phyloP scores from a whole-genome alignment of 495 filamentous ascomycete genomes.

The Penicillium paxilli region DNA sequence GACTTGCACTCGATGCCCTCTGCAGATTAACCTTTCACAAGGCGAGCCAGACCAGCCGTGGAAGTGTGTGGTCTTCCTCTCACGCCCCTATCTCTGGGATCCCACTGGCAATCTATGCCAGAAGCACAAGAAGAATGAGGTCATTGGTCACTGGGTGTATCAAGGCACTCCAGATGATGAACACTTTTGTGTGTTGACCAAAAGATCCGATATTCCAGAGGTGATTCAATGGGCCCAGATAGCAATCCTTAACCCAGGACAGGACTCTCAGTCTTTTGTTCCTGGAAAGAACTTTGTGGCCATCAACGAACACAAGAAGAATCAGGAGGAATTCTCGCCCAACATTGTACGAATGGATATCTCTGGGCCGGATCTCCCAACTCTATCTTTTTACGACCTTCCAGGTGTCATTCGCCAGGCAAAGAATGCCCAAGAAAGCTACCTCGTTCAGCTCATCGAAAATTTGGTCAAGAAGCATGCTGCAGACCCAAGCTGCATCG shows the following conservation, averaged over 20 bases:
- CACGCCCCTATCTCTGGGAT: slow-evolving; percentile 54
- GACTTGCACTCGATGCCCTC: slow-evolving; percentile 74
- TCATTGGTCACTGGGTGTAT: slow-evolving; percentile 46
- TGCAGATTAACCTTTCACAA: slow-evolving; percentile 72
- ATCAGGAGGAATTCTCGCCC: slow-evolving; percentile 67
- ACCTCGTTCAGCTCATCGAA: slow-evolving; percentile 65
- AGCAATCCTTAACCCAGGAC: slow-evolving; percentile 65
- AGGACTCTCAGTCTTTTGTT: slow-evolving; percentile 44
- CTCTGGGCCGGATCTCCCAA: slow-evolving; percentile 63
- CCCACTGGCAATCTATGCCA: slow-evolving; percentile 22
- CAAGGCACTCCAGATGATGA: slow-evolving; percentile 35
- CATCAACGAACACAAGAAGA: neutral
- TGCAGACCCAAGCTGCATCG: slow-evolving; percentile 60
- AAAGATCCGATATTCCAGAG: slow-evolving; percentile 54
- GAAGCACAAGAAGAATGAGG: slow-evolving; percentile 24
- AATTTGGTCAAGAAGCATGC: slow-evolving; percentile 71
- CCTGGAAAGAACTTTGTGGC: slow-evolving; percentile 42
- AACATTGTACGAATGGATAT: slow-evolving; percentile 77
- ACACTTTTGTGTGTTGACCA: slow-evolving; percentile 38
- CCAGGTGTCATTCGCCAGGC: slow-evolving; percentile 74
- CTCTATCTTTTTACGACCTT: slow-evolving; percentile 77
- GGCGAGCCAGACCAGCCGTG: slow-evolving; percentile 47
- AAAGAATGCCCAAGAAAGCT: slow-evolving; percentile 58
- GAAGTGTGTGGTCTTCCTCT: slow-evolving; percentile 64
- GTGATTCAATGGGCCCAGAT: slow-evolving; percentile 69